Evolutionary conservation across 495 filamentous ascomycete genomes (phyloP).

Genomic region (Xylaria flabelliformis): DNA sequence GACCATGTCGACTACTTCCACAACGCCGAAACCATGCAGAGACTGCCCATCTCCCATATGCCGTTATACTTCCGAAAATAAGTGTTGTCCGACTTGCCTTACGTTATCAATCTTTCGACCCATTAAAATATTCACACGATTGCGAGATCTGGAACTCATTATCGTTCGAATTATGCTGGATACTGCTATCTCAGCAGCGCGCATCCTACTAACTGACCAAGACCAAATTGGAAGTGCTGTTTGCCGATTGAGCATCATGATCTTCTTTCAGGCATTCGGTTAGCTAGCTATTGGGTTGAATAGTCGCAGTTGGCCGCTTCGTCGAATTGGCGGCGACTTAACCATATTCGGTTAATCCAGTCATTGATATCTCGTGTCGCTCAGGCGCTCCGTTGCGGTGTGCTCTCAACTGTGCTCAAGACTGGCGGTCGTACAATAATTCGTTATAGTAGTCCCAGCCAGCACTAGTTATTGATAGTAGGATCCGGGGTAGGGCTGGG

Average conservation of each 20-base stretch:
- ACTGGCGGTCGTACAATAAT: not conserved
- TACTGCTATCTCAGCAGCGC: not conserved
- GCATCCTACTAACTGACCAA: not conserved
- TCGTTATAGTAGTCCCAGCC: not conserved
- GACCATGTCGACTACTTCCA: slow-evolving; percentile 13
- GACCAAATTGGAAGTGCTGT: not conserved
- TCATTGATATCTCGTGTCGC: not conserved
- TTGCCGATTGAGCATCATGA: not conserved
- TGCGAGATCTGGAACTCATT: not conserved
- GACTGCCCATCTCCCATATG: slow-evolving; percentile 8
- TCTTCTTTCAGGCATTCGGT: not conserved
- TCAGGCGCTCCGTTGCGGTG: not conserved
- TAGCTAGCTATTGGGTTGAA: not conserved
- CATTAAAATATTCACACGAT: not conserved
- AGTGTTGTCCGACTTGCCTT: not conserved
- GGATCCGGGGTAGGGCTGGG: slow-evolving; percentile 32
- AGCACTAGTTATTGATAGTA: slow-evolving; percentile 30
- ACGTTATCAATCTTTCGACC: not conserved
- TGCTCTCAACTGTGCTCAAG: not conserved
- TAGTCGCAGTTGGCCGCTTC: not conserved
- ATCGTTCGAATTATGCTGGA: not conserved
- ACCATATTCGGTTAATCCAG: not conserved
- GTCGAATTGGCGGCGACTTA: not conserved
- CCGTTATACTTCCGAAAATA: slow-evolving; percentile 1
- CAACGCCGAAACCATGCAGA: slow-evolving; percentile 23